Conservation (phyloP, 352 stramenopile species). For the Achlya hypogyna region DNA sequence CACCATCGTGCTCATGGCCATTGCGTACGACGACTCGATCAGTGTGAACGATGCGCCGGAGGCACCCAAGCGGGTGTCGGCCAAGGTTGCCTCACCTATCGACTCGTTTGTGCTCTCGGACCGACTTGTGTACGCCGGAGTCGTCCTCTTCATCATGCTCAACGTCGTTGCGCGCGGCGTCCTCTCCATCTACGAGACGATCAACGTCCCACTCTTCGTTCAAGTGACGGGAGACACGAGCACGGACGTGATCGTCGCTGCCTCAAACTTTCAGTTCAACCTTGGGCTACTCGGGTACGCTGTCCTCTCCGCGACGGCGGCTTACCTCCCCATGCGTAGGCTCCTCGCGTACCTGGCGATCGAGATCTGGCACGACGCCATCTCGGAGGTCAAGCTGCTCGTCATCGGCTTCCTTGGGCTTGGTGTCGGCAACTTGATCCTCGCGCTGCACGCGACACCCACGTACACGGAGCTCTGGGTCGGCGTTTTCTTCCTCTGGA, state of each 20-base stretch:
- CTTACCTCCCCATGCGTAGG: not conserved
- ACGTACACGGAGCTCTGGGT: not conserved
- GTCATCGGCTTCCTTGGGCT: slow-evolving; percentile 53
- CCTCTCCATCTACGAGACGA: slow-evolving; percentile 18
- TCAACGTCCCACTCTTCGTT: slow-evolving; percentile 16
- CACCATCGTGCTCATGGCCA: slow-evolving; percentile 34
- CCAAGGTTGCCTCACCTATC: not conserved
- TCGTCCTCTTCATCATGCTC: slow-evolving; percentile 5
- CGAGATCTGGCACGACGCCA: slow-evolving; percentile 55
- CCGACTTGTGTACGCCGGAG: not conserved
- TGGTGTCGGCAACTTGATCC: slow-evolving; percentile 42
- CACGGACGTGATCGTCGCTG: slow-evolving; percentile 46
- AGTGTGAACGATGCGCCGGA: slow-evolving; percentile 32
- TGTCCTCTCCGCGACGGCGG: not conserved
- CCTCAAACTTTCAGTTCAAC: slow-evolving; percentile 77
- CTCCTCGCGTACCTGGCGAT: slow-evolving; percentile 71
- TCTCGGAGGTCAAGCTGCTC: slow-evolving; percentile 63
- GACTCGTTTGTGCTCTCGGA: slow-evolving; percentile 25
- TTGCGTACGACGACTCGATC: slow-evolving; percentile 43
- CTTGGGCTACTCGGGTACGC: slow-evolving; percentile 41
- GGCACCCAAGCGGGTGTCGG: not conserved
- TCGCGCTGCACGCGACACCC: slow-evolving; percentile 27
- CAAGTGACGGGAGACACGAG: slow-evolving; percentile 19
- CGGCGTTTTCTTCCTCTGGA: slow-evolving; percentile 40
- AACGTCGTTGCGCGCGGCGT: slow-evolving; percentile 12